Evolutionary conservation across 2,329 filamentous ascomycete species (phyloP).

Genomic region (Aulographum hederae): DNA sequence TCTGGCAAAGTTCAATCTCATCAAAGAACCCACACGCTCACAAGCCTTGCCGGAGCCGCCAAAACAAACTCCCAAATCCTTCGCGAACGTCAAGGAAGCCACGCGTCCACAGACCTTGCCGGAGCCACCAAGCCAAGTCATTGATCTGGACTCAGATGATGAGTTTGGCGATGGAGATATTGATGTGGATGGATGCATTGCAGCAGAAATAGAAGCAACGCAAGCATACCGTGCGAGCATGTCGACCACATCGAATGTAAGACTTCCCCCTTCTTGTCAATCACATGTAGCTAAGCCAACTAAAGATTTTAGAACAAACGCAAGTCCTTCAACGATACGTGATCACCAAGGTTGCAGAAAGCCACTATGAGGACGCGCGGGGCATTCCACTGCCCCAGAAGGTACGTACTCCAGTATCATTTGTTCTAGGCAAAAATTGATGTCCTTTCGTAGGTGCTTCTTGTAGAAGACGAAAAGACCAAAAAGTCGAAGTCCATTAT

Average conservation of each 20-base stretch:
- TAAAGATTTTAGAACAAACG: background rate
- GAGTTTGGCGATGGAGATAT: slow-evolving; percentile 53
- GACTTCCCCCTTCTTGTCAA: background rate
- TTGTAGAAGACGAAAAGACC: slow-evolving; percentile 63
- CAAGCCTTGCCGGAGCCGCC: no score
- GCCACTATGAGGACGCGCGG: slow-evolving; percentile 45
- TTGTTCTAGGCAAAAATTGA: no score
- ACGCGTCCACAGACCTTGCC: no score
- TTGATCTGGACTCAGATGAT: slow-evolving; percentile 38
- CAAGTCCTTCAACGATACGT: slow-evolving; percentile 72
- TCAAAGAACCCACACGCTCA: no score
- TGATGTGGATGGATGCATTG: slow-evolving; percentile 52
- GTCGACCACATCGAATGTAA: slow-evolving; percentile 1
- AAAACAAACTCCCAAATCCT: no score
- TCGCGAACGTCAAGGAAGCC: background rate
- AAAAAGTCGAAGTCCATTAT: slow-evolving; percentile 49
- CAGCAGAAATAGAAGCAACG: slow-evolving; percentile 53
- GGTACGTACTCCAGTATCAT: slow-evolving; percentile 33
- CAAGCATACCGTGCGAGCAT: slow-evolving; percentile 36
- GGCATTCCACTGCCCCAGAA: slow-evolving; percentile 49
- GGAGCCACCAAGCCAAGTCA: background rate
- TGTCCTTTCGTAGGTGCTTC: slow-evolving; percentile 39
- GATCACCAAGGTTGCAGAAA: slow-evolving; percentile 54
- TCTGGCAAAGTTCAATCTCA: background rate
- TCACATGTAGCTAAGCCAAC: background rate